Base-by-base conservation (phyloP, 257 asterid species). In the Solanum gandarillasii region DNA sequence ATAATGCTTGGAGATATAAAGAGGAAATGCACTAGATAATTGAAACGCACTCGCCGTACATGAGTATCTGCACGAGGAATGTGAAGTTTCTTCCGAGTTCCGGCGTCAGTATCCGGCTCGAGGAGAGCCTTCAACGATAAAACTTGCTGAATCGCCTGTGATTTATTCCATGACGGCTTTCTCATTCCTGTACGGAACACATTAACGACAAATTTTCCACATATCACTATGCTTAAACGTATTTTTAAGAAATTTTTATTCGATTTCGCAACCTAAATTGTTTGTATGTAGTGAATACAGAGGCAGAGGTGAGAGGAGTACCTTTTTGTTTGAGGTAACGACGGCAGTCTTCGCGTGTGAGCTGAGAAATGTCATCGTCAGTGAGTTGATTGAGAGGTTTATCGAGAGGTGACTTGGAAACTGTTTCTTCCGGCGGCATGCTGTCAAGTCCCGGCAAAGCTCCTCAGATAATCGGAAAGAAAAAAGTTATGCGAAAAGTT, bases 101-200 rank as follows among this genome's bases (percentile, higher is more conserved):
- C 92, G 21, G 95, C 89, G 65, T 91, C 95, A 2, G 94, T 89
- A 87, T 94, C 96, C 83, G 95, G 90, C 71, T 96, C 99, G 9
- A 95, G 95, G 88, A 97, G 99, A 90, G 90, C 90, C 92, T 97
- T 97, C 75, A 97, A 94, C 88, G 96, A 96, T 87, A 96, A 93
- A 34, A 97, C 99, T 88, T 97, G 99, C 94, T 97, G 99, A 94
- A 97, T 95, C 92, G 99, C 99, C 93, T 97, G 99, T 29, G 98
- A 97, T 92, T 97, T 97, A 94, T 97, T 97, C 99, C 99, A 97
- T 39, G 99, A 97, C 71, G 99, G 99, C 88, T 96, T 94, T 92
- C 99, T 94, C 99, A 97, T 97, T 70, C 99, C 99, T 97, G 91
- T 88, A 89, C 84, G 83, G 87, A 87, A 87, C 86, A 87, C 86